Evolutionary conservation across 169 alveolate species (phyloP), one percentile per base, ranked within the genome.

Genomic region (Miamiensis avidus): DNA sequence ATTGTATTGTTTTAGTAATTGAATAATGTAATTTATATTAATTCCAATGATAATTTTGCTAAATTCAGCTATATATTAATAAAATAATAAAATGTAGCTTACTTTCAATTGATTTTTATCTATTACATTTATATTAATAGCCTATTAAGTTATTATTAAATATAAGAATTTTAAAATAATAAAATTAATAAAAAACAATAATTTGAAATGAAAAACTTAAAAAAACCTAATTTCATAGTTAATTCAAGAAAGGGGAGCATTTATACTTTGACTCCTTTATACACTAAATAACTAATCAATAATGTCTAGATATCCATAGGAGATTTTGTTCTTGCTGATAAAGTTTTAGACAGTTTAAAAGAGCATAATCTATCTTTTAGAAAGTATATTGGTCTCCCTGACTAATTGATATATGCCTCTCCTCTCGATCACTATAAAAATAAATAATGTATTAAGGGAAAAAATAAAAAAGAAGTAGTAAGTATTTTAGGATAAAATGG

Each of bases 371-470:
- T 34, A 72, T 27, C 34, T 29, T 79, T 79, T 33, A 34, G 64
- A 49, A 28, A 72, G 28, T 79, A 65, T 64, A n/a, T 79, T 1
- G 84, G 84, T 64, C 64, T 64, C 49, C 34, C 75, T 25, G 64
- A 79, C 29, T 34, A 34, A 34, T 77, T 33, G 28, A 79, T 79
- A 16, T 79, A 79, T 79, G 34, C 65, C 20, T 49, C 84, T 29
- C 84, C 84, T 29, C 29, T 79, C 0, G 84, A 79, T 64, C 29
- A 49, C 11, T 79, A 79, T 49, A 79, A 79, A 33, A 31, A 33
- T 30, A 34, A 79, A 79, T 29, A 6, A 15, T 34, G 76, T n/a
- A 79, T 79, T 33, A 74, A 79, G 64, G 84, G 76, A 0, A 79
- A 79, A 79, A 79, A 30, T 1, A 69, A 0, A 72, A 79, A 34